phyloP scores from a whole-genome alignment of 2,329 filamentous ascomycete species.

The Pseudogymnoascus sp. region DNA sequence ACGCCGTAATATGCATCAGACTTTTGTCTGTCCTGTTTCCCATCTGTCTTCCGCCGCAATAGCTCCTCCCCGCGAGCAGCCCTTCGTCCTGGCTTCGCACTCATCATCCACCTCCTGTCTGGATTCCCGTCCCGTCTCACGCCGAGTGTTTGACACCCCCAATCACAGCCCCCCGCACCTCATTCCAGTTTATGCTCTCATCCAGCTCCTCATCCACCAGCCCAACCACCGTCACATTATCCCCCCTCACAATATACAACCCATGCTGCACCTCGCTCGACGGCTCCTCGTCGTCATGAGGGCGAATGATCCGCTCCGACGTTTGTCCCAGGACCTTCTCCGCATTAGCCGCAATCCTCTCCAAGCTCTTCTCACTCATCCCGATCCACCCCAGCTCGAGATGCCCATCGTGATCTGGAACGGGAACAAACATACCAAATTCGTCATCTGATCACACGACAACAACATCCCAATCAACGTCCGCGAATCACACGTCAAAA shows the following conservation, averaged over 20 bases:
- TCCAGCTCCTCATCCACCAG: slow-evolving; percentile 86
- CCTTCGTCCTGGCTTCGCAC: background rate
- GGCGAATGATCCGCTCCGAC: slow-evolving; percentile 83
- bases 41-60: background rate
- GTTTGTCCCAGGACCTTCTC: slow-evolving; percentile 69
- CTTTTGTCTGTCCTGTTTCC: slow-evolving; percentile 8
- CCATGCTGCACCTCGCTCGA: slow-evolving; percentile 78
- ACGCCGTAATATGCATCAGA: slow-evolving; percentile 29
- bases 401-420: background rate
- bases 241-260: slow-evolving; percentile 84
- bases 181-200: slow-evolving; percentile 82
- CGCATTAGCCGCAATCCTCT: background rate
- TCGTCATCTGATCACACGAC: slow-evolving; percentile 85
- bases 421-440: slow-evolving; percentile 51
- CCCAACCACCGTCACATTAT: slow-evolving; percentile 88
- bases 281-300: slow-evolving; percentile 72
- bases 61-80: background rate
- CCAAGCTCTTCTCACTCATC: background rate
- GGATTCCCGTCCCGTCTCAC: slow-evolving; percentile 11
- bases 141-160: slow-evolving; percentile 73
- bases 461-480: slow-evolving; percentile 77
- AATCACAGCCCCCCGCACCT: slow-evolving; percentile 79
- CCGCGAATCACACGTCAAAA: slow-evolving; percentile 87
- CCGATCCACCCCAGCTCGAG: background rate
- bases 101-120: slow-evolving; percentile 4